Base-by-base conservation (phyloP, 176 grass and related monocot genomes). In the Chrysopogon serrulatus region DNA sequence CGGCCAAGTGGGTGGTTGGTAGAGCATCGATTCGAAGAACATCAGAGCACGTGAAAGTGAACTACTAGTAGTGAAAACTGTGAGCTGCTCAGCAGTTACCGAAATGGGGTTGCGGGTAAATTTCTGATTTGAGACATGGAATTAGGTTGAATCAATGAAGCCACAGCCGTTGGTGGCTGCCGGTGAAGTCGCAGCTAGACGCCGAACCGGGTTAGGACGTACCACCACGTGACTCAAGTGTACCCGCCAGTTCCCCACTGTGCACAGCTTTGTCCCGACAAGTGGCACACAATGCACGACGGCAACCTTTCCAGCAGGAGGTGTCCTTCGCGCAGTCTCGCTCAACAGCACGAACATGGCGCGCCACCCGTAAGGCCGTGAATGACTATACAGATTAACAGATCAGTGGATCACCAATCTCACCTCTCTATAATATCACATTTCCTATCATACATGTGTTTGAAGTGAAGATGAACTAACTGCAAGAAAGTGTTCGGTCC, bases 161-260 rank as follows among this genome's bases (percentile, higher is more conserved):
- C 67, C 76, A 73, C 2, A 14, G 74, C 39, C 59, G 76, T 65
- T 65, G 77, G 44, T 61, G 28, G 73, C 5, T 78, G 63, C 73
- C 2, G 27, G 26, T 66, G 26, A 64, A 36, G 39, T 31, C 65
- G 54, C 17, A 32, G 32, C 54, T 30, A 47, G 59, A 60, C 9
- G 17, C 40, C 28, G 27, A 65, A 19, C 5, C 2, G n/a, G 31
- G 4, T 6, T 21, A 41, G 83, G 21, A 31, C 73, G 83, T 36
- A 31, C n/a, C n/a, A 30, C 80, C 86, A 73, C 43, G 74, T 88
- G 73, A 33, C 19, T 13, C 48, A 31, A 72, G 62, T 51, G 62
- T 18, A 80, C 43, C 61, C 39, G 6, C 61, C 61, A 57, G 48
- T 21, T 23, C 54, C 23, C 23, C 30, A 49, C 60, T 8, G 77